A percentile compares a stretch with the other conserved stretches of the same genome.
Conservation (phyloP, 208 protist genomes). For the Acanthamoeba royreba region DNA sequence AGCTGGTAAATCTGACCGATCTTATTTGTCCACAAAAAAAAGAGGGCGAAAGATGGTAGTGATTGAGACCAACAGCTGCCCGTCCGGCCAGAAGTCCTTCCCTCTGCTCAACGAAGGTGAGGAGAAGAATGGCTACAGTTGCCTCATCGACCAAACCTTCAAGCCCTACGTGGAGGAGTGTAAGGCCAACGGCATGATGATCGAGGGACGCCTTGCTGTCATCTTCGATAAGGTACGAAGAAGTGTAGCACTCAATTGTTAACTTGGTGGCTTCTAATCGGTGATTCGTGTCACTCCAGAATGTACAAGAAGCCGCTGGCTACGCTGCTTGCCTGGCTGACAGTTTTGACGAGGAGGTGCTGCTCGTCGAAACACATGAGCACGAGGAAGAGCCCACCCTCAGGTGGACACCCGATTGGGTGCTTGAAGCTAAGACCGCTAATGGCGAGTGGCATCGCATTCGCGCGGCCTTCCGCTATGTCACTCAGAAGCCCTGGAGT, state of each 20-base stretch:
- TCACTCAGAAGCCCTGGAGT: conserved; percentile 79
- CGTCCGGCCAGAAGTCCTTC: conserved; percentile 76
- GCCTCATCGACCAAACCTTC: conserved; percentile 51
- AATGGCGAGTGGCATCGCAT: conserved; percentile 65
- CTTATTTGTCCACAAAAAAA: not conserved
- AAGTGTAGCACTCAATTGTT: too few species aligned
- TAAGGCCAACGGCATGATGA: not conserved
- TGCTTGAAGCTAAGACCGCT: not conserved
- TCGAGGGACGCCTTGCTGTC: conserved; percentile 75
- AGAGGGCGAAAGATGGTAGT: conserved; percentile 75
- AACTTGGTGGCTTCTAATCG: not conserved
- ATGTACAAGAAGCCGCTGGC: conserved; percentile 71
- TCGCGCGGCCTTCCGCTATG: conserved; percentile 74
- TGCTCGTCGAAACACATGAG: conserved; percentile 60
- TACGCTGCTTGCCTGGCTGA: conserved; percentile 67
- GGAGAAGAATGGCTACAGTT: conserved; percentile 66
- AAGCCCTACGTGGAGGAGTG: conserved; percentile 31
- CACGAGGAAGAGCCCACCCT: conserved; percentile 45
- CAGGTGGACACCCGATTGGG: conserved; percentile 29
- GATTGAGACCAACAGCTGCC: conserved; percentile 81
- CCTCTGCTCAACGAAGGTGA: conserved; percentile 57
- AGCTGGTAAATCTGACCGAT: too few species aligned
- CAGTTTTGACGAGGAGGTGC: conserved; percentile 59
- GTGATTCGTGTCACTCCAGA: not conserved
- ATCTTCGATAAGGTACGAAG: conserved; percentile 77